Percentiles rank a stretch among this genome's conserved stretches.
phyloP scores from a whole-genome alignment of 495 filamentous ascomycete genomes.

The Terfezia claveryi region DNA sequence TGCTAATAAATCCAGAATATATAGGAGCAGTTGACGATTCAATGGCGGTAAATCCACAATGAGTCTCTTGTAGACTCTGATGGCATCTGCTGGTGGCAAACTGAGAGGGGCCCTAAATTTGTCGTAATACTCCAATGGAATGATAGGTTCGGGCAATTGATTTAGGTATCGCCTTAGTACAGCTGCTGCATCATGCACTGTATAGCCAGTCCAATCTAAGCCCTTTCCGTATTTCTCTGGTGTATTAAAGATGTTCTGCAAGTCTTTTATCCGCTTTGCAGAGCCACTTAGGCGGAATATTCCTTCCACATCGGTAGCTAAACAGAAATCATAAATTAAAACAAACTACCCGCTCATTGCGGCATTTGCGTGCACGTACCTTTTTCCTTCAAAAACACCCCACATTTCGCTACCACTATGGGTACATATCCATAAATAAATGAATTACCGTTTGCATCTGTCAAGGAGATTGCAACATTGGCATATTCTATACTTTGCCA shows the following conservation, averaged over 20 bases:
- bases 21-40: conserved; percentile 85
- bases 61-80: conserved; percentile 60
- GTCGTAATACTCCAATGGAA: conserved; percentile 84
- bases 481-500: conserved; percentile 91
- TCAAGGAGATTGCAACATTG: conserved; percentile 93
- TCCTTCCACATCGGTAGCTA: conserved; percentile 88
- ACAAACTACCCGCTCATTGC: conserved; percentile 1
- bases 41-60: conserved; percentile 85
- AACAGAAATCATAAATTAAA: conserved; percentile 2
- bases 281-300: conserved; percentile 94
- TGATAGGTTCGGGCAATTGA: conserved; percentile 83
- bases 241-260: conserved; percentile 77
- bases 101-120: conserved; percentile 68
- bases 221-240: conserved; percentile 95
- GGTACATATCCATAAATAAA: conserved; percentile 98
- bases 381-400: conserved; percentile 95
- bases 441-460: conserved; percentile 71
- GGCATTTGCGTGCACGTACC: conserved; percentile 28
- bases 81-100: conserved; percentile 54
- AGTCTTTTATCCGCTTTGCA: conserved; percentile 94
- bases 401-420: conserved; percentile 96
- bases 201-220: conserved; percentile 90
- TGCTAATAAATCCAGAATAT: conserved; percentile 91
- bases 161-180: conserved; percentile 90
- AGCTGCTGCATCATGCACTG: conserved; percentile 95